Evolutionary conservation across 2,329 filamentous ascomycete species (phyloP).

Genomic region (Trichoderma atrobrunneum): DNA sequence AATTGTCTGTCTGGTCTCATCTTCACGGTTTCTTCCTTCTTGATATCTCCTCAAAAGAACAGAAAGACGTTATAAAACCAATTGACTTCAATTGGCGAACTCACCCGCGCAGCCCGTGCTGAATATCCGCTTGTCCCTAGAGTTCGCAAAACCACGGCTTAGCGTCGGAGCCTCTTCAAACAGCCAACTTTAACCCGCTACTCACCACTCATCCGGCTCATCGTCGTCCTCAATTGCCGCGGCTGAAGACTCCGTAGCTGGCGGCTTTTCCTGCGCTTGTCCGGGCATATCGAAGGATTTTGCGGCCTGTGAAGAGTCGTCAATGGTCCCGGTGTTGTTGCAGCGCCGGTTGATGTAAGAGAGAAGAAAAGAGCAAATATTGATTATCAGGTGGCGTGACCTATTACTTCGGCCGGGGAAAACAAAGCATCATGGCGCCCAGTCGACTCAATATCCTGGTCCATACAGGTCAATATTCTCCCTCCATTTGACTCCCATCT

Average conservation of each 20-base stretch:
- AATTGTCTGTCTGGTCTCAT: background rate
- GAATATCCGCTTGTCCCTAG: conserved; percentile 95
- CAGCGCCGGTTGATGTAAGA: conserved; percentile 14
- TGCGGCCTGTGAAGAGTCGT: background rate
- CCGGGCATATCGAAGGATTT: conserved; percentile 11
- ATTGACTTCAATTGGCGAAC: conserved; percentile 20
- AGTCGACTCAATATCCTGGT: conserved; percentile 87
- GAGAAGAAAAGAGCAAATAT: conserved; percentile 16
- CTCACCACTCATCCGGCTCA: conserved; percentile 93
- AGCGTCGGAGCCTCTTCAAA: conserved; percentile 28
- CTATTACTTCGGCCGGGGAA: background rate
- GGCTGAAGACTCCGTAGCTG: conserved; percentile 28
- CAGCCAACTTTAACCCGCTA: conserved; percentile 9
- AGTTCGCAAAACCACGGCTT: conserved; percentile 18
- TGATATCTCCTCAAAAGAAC: background rate
- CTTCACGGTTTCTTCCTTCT: background rate
- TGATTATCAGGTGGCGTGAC: conserved; percentile 1
- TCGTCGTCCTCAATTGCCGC: conserved; percentile 57
- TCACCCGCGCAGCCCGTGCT: conserved; percentile 90
- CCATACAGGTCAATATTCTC: conserved; percentile 67
- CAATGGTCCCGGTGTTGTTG: conserved; percentile 16
- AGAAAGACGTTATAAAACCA: background rate
- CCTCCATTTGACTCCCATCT: background rate
- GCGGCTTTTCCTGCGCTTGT: conserved; percentile 9
- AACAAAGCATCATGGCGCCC: conserved; percentile 51